These are phyloP conservation scores for Stropharia rugosoannulata DNA, from an alignment of 768 basidiomycete species.

Conservation along the genomic window DNA sequence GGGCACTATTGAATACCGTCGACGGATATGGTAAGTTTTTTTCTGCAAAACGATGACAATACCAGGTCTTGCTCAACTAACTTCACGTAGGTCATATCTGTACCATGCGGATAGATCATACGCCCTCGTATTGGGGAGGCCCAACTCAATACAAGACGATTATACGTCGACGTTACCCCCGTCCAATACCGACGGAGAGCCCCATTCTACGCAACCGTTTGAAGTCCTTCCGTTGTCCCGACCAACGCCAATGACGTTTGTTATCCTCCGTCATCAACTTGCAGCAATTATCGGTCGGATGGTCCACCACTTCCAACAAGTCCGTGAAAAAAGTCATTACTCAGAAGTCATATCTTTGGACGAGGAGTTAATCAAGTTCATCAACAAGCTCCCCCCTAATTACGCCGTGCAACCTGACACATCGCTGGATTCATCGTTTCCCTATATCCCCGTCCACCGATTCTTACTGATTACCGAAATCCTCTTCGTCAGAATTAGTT, in stretches of 20 bases:
- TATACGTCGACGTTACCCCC: constrained; percentile 84
- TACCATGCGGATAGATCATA: constrained; percentile 95
- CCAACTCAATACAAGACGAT: constrained; percentile 85
- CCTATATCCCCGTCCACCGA: constrained; percentile 78
- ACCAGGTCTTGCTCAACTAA: background rate
- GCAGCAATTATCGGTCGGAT: constrained; percentile 87
- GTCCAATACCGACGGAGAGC: constrained; percentile 68
- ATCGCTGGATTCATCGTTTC: constrained; percentile 64
- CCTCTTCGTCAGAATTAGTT: constrained; percentile 78
- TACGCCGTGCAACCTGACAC: constrained; percentile 76
- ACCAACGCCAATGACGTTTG: constrained; percentile 85
- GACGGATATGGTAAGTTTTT: constrained; percentile 76
- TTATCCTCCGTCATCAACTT: constrained; percentile 81
- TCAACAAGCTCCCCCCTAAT: constrained; percentile 74
- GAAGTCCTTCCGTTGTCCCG: constrained; percentile 58
- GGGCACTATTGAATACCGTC: constrained; percentile 80
- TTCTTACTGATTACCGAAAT: constrained; percentile 90
- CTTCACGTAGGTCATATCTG: constrained; percentile 62
- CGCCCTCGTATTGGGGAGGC: constrained; percentile 87
- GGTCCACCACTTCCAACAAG: constrained; percentile 91
- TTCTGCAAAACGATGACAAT: background rate
- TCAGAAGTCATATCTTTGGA: constrained; percentile 80
- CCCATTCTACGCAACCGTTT: constrained; percentile 39
- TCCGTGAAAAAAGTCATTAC: constrained; percentile 76
- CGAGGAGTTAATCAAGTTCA: constrained; percentile 78